Evolutionary conservation across 1,139 yeast species (phyloP), one percentile per base, ranked within the genome.

Genomic region (Debaryomyces robertsiae): DNA sequence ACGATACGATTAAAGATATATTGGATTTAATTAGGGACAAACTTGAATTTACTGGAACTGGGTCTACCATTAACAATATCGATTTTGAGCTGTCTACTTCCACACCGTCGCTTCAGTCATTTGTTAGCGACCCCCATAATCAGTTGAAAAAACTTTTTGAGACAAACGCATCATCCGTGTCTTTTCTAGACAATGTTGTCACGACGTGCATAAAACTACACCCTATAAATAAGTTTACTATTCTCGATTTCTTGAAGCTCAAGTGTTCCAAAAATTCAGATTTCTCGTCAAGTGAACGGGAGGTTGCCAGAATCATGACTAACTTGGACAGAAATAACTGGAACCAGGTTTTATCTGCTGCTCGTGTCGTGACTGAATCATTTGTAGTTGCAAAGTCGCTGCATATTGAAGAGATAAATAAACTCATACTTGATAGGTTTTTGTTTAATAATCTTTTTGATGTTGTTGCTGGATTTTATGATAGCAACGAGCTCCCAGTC

Each of bases 201-300:
- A 62, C 60, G 9, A 65, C 69, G 1, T 76, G 78, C 43, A 70
- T 69, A 41, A 57, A 62, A 31, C 58, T 77, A 15, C 71, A 65
- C 43, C 69, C 77, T 0, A 61, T 66, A 16, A 75, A 67, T 41
- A 71, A 66, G 32, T 54, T 74, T 10, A 65, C 79, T 0, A 55
- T 77, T 7, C 42, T 53, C 4, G 63, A 65, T 34, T 72, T 63
- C 41, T 53, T 73, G 17, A 41, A 53, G 9, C 56, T 73, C 30
- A 66, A 68, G 33, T 59, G 58, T 30, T 50, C 63, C 0, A 38
- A 46, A 1, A 34, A 44, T 31, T 31, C 52, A 28, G 41, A 50
- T 32, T 24, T 46, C 34, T 49, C 66, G 41, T 54, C 51, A 42
- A 45, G 49, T 28, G 52, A 57, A 39, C 50, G 58, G 43, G 67